Conservation (phyloP, 2,329 filamentous ascomycete genomes). For the Emergomyces africanus region DNA sequence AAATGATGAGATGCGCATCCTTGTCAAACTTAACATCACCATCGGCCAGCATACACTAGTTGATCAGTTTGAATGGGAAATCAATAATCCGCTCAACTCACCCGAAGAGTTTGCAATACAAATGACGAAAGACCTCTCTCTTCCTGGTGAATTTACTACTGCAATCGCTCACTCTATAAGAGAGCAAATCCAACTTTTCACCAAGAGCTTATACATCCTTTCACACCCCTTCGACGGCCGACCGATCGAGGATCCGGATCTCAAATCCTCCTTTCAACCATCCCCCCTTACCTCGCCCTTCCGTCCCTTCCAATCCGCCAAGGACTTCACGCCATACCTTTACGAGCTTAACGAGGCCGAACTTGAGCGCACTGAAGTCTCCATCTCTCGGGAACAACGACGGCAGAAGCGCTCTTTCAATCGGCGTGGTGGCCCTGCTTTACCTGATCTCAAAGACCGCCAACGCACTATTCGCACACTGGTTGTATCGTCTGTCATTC, state of each 20-base stretch:
- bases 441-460: constrained; percentile 93
- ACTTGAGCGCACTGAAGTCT: constrained; percentile 78
- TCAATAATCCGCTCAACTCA: constrained; percentile 87
- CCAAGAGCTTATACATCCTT: constrained; percentile 80
- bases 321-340: constrained; percentile 85
- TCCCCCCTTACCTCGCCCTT: constrained; percentile 75
- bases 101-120: constrained; percentile 85
- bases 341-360: constrained; percentile 90
- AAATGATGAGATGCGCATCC: constrained; percentile 95
- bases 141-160: constrained; percentile 91
- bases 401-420: constrained; percentile 94
- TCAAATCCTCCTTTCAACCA: constrained; percentile 71
- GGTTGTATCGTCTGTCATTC: constrained; percentile 82
- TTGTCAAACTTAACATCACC: constrained; percentile 94
- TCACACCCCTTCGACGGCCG: constrained; percentile 92
- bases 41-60: constrained; percentile 89
- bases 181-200: constrained; percentile 90
- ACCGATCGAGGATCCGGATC: constrained; percentile 81
- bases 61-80: constrained; percentile 98
- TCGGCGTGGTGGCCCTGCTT: constrained; percentile 74
- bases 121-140: constrained; percentile 79
- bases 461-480: constrained; percentile 87
- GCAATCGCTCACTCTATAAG: constrained; percentile 96
- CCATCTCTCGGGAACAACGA: constrained; percentile 85
- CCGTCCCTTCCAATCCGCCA: constrained; percentile 80